Base-by-base conservation (phyloP, 495 filamentous ascomycete species). In the Hypoxylon crocopeplum region DNA sequence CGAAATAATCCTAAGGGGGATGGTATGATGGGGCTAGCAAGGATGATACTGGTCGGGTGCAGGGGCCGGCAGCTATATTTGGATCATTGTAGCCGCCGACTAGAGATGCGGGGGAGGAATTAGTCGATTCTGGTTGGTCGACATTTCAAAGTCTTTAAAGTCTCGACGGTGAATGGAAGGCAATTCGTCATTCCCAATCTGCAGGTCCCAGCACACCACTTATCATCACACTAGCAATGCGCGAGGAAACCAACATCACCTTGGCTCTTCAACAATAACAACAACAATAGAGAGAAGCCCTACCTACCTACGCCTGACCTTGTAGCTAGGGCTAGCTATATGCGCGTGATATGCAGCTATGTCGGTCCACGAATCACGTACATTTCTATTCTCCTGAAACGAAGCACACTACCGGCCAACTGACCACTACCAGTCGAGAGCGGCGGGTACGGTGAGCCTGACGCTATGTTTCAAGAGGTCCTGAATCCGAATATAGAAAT, bases 1-100 rank as follows among this genome's bases (percentile, higher is more conserved):
- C 24, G 2, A 0, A 32, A 33, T 17, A 10, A 17, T 32, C 20
- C 33, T 62, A 62, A n/a, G n/a, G 46, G 51, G 27, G 25, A 3
- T 27, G 7, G 6, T 12, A 3, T 7, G 25, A 3, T 27, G 7
- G 6, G 10, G 4, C 7, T 32, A 41, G n/a, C 42, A 60, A 34
- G 57, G 57, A n/a, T 25, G 5, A 21, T 30, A 20, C 19, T 56
- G 49, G 39, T 40, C 25, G 58, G 38, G 47, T 27, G 8, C 51
- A 17, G 40, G 19, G 47, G 39, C 59, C 42, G 44, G 51, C 27
- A 52, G 17, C 51, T 52, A 57, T 64, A 54, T 56, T 62, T 62
- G 54, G 53, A 13, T 55, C 30, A 46, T 13, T 45, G 40, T 64
- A 64, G 49, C 44, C 61, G 61, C 61, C 61, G 44, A 58, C 27